phyloP scores from a whole-genome alignment of 768 basidiomycete genomes.

The Trametes cinnabarina region DNA sequence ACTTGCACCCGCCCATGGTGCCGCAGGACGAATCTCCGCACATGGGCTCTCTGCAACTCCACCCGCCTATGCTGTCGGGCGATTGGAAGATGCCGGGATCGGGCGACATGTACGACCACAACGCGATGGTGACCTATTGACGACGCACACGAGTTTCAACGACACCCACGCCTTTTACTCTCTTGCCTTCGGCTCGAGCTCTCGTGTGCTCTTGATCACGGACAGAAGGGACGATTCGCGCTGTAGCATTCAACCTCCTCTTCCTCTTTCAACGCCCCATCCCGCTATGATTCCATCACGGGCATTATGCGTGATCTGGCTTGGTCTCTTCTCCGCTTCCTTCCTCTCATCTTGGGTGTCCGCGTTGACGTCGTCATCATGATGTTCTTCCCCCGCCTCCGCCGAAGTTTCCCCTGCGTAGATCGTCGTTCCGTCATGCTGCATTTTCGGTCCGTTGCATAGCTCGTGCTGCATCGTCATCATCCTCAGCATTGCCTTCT shows the following conservation, averaged over 20 bases:
- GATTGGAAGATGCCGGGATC: constrained; percentile 31
- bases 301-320: constrained; percentile 19
- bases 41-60: constrained; percentile 28
- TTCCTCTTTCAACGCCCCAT: constrained; percentile 1
- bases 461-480: constrained; percentile 21
- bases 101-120: constrained; percentile 34
- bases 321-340: neutral
- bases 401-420: constrained; percentile 9
- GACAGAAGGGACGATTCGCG: constrained; percentile 24
- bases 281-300: constrained; percentile 13
- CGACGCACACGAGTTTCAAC: constrained; percentile 14
- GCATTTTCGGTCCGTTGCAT: constrained; percentile 20
- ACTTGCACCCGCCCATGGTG: constrained; percentile 57
- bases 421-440: constrained; percentile 18
- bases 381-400: constrained; percentile 13
- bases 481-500: constrained; percentile 13
- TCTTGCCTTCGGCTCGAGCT: constrained; percentile 8
- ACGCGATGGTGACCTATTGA: constrained; percentile 36
- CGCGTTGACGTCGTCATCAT: constrained; percentile 14
- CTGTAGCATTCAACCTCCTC: constrained; percentile 17
- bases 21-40: constrained; percentile 39
- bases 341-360: constrained; percentile 4
- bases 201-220: constrained; percentile 15
- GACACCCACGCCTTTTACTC: constrained; percentile 9
- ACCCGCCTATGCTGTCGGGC: constrained; percentile 37